Conservation (phyloP, 805 yeast species). For the Teunomyces kruisii region DNA sequence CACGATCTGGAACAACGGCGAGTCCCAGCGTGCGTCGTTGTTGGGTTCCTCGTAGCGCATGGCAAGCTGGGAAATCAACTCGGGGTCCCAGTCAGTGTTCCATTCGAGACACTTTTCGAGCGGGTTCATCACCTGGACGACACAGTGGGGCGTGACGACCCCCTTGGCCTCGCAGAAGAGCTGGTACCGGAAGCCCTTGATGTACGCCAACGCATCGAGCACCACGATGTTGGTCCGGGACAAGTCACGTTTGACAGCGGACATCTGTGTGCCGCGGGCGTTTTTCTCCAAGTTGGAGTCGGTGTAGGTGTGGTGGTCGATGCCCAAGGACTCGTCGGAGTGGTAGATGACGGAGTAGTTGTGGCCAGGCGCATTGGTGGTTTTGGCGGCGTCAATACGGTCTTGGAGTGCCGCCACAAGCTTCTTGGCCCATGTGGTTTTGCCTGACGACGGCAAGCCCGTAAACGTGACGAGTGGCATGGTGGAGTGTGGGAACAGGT, state of each 20-base stretch:
- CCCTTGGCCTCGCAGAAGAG: slow-evolving; percentile 91
- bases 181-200: slow-evolving; percentile 94
- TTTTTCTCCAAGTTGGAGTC: slow-evolving; percentile 78
- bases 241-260: slow-evolving; percentile 84
- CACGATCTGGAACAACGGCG: slow-evolving; percentile 77
- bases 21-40: slow-evolving; percentile 84
- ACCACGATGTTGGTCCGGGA: slow-evolving; percentile 71
- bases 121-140: slow-evolving; percentile 76
- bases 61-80: slow-evolving; percentile 62
- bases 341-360: slow-evolving; percentile 65
- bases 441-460: slow-evolving; percentile 86
- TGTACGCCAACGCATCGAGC: slow-evolving; percentile 82
- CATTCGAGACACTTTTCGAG: slow-evolving; percentile 59
- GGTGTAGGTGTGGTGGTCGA: slow-evolving; percentile 62
- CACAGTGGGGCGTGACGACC: slow-evolving; percentile 75
- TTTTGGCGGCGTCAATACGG: slow-evolving; percentile 40
- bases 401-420: slow-evolving; percentile 49
- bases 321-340: slow-evolving; percentile 75
- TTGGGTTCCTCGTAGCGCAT: slow-evolving; percentile 95
- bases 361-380: slow-evolving; percentile 46
- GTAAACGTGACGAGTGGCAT: slow-evolving; percentile 88
- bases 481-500: background rate
- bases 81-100: slow-evolving; percentile 70
- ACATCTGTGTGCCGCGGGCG: slow-evolving; percentile 79
- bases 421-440: slow-evolving; percentile 67